Evolutionary conservation across 106 monocot genomes (phyloP).

Genomic region (Triglochin maritima): DNA sequence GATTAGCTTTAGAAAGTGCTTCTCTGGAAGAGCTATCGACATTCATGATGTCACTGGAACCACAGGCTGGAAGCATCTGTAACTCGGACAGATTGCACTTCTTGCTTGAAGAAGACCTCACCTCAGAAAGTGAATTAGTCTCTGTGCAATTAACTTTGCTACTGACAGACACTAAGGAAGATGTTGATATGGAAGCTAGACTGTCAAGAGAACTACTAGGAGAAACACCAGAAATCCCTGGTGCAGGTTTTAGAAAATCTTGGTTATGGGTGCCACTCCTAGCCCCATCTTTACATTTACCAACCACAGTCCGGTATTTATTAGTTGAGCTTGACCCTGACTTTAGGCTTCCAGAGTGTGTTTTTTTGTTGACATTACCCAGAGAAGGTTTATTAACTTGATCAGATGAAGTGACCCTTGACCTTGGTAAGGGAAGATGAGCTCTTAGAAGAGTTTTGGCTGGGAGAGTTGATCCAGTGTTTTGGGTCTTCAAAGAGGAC

Average conservation of each 20-base stretch:
- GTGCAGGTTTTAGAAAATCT: background rate
- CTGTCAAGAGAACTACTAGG: slow-evolving; percentile 12
- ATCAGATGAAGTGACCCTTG: background rate
- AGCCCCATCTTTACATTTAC: background rate
- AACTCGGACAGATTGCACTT: background rate
- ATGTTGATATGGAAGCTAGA: slow-evolving; percentile 7
- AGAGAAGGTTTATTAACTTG: background rate
- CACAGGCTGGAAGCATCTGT: background rate
- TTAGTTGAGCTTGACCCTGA: background rate
- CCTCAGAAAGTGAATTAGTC: background rate
- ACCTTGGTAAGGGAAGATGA: background rate
- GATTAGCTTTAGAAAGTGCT: background rate
- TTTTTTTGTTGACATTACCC: background rate
- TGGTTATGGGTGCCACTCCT: background rate
- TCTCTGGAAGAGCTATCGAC: background rate
- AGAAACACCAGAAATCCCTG: slow-evolving; percentile 3
- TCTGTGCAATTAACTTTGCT: background rate
- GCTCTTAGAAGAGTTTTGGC: background rate
- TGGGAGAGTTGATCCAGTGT: background rate
- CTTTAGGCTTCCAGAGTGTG: background rate
- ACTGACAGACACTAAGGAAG: slow-evolving; percentile 6
- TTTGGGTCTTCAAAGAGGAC: background rate
- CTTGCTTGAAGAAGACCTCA: slow-evolving; percentile 6
- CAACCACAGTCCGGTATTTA: background rate
- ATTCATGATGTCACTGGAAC: background rate